Percentiles rank a stretch among this genome's conserved stretches.
phyloP scores from a whole-genome alignment of 1,284 basidiomycete species.

The Stygiomarasmius scandens region DNA sequence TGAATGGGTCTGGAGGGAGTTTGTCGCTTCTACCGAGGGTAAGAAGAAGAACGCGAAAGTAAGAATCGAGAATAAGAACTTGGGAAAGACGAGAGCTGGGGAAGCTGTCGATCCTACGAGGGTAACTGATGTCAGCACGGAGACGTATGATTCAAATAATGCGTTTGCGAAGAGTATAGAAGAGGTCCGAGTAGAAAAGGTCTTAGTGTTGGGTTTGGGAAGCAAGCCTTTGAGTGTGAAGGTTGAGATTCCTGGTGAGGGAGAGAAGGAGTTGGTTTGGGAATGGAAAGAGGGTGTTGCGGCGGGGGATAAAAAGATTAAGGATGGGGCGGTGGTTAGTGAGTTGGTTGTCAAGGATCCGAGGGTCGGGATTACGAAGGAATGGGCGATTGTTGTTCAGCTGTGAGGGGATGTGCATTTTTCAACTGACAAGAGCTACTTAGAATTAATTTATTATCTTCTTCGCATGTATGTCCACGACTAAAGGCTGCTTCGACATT shows the following conservation, averaged over 20 bases:
- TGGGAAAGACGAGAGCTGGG: constrained; percentile 46
- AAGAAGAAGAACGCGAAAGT: constrained; percentile 46
- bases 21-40: constrained; percentile 50
- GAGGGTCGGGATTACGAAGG: constrained; percentile 59
- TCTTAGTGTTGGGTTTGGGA: constrained; percentile 79
- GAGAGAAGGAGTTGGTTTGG: constrained; percentile 51
- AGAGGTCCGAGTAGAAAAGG: constrained; percentile 77
- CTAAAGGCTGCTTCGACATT: too few relatives aligned
- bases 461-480: too few relatives aligned
- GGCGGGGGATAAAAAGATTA: constrained; percentile 49
- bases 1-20: constrained; percentile 81
- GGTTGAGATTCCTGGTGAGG: constrained; percentile 47
- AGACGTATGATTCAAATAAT: constrained; percentile 57
- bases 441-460: too few relatives aligned
- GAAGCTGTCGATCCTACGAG: constrained; percentile 50
- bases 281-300: constrained; percentile 54
- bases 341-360: constrained; percentile 81
- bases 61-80: constrained; percentile 57
- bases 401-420: constrained; percentile 1
- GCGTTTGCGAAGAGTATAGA: constrained; percentile 67
- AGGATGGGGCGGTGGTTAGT: constrained; percentile 50
- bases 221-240: constrained; percentile 63
- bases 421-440: too few relatives aligned
- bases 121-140: neutral
- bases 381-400: constrained; percentile 69